Conservation (phyloP, 768 basidiomycete genomes). For the Pleurotus citrinopileatus region DNA sequence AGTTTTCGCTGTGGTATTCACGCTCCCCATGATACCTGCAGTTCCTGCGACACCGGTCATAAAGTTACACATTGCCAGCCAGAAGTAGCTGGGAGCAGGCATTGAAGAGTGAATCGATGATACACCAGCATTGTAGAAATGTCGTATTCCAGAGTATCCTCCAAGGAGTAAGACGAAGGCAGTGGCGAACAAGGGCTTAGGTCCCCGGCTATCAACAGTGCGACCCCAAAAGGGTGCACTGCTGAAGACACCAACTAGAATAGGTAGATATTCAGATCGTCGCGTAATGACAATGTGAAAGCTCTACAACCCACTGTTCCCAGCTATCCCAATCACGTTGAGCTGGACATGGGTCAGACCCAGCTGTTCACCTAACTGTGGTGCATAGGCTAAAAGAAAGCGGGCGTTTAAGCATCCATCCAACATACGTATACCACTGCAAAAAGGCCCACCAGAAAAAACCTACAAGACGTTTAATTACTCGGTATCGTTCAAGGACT, state of each 20-base stretch:
- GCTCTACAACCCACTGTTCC: slow-evolving; percentile 51
- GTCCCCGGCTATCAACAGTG: slow-evolving; percentile 72
- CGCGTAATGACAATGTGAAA: neutral
- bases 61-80: slow-evolving; percentile 62
- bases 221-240: slow-evolving; percentile 81
- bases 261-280: slow-evolving; percentile 4
- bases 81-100: slow-evolving; percentile 38
- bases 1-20: slow-evolving; percentile 82
- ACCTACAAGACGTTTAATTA: slow-evolving; percentile 25
- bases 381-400: slow-evolving; percentile 64
- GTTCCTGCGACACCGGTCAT: slow-evolving; percentile 79
- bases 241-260: slow-evolving; percentile 66
- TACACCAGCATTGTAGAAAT: slow-evolving; percentile 59
- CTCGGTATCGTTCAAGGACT: neutral
- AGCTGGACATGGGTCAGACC: slow-evolving; percentile 76
- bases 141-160: slow-evolving; percentile 75
- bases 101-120: slow-evolving; percentile 29
- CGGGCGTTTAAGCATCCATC: neutral
- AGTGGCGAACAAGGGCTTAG: slow-evolving; percentile 58
- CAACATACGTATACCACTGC: neutral
- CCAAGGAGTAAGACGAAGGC: slow-evolving; percentile 62
- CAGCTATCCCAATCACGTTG: slow-evolving; percentile 76
- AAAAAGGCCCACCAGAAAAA: slow-evolving; percentile 37
- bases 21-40: slow-evolving; percentile 62
- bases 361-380: slow-evolving; percentile 79